A percentile compares a stretch with the other conserved stretches of the same genome.
phyloP scores from a whole-genome alignment of 2,329 filamentous ascomycete genomes.

The Cordyceps fumosorosea region DNA sequence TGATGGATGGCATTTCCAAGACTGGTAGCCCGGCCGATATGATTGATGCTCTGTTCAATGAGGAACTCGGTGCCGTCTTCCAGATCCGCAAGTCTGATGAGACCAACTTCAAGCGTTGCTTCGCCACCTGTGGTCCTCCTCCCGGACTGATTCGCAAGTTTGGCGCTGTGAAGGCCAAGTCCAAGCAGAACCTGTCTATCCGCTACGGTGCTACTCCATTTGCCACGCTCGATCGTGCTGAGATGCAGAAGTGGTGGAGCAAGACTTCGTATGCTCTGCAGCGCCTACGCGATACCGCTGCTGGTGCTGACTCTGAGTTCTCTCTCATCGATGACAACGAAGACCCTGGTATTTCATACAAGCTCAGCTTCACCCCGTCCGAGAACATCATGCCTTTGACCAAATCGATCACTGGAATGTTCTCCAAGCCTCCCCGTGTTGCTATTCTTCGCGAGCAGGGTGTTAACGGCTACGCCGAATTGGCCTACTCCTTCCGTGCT shows the following conservation, averaged over 20 bases:
- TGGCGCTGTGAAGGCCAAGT: constrained; percentile 61
- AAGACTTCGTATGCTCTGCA: constrained; percentile 89
- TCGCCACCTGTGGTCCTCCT: constrained; percentile 82
- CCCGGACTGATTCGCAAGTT: constrained; percentile 77
- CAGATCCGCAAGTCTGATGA: constrained; percentile 83
- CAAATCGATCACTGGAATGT: constrained; percentile 40
- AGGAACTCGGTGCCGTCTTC: constrained; percentile 94
- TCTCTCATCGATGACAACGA: constrained; percentile 64
- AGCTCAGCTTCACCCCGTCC: constrained; percentile 70
- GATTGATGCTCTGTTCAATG: constrained; percentile 82
- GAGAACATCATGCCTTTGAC: constrained; percentile 64
- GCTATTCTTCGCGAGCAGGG: constrained; percentile 94
- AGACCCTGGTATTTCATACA: constrained; percentile 80
- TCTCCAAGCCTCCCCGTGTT: constrained; percentile 62
- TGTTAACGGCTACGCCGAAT: constrained; percentile 92
- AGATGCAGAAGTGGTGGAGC: constrained; percentile 83
- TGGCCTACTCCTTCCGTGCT: constrained; percentile 91
- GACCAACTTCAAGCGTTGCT: constrained; percentile 78
- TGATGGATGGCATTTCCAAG: constrained; percentile 66
- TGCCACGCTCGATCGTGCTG: constrained; percentile 60
- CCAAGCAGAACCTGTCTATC: constrained; percentile 71
- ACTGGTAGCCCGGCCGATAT: constrained; percentile 57
- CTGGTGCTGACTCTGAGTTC: constrained; percentile 79
- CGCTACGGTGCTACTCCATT: constrained; percentile 63
- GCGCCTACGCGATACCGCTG: constrained; percentile 78